A percentile compares a stretch with the other conserved stretches of the same genome.
These are phyloP conservation scores for Magnusiomyces ingens DNA, from an alignment of 1,139 yeast species.

Conservation along the genomic window DNA sequence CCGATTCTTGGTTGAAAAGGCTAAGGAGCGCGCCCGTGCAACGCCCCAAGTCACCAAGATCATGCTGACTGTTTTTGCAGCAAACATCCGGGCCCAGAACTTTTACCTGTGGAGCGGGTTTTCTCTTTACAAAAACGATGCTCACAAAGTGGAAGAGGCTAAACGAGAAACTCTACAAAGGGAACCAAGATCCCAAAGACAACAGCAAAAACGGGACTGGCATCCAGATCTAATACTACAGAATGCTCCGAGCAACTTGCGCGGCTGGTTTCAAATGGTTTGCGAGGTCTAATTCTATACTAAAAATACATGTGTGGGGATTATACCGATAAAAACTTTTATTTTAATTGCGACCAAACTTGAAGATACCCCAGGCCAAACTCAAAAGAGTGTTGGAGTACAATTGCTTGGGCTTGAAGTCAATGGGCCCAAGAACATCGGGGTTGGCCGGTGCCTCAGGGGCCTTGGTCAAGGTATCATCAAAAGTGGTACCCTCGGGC, in stretches of 20 bases:
- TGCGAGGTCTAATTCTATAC: too few relatives aligned
- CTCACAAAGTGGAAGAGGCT: not conserved
- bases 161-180: too few relatives aligned
- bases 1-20: conserved; percentile 30
- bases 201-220: too few relatives aligned
- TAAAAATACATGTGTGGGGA: too few relatives aligned
- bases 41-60: conserved; percentile 13
- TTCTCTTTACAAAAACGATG: conserved; percentile 7
- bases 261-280: too few relatives aligned
- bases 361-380: conserved; percentile 14
- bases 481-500: not conserved
- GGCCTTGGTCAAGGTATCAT: not conserved
- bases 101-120: conserved; percentile 26
- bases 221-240: too few relatives aligned
- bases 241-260: too few relatives aligned
- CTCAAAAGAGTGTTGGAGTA: conserved; percentile 7
- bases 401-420: conserved; percentile 7
- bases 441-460: not conserved
- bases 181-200: too few relatives aligned
- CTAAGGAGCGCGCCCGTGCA: conserved; percentile 11
- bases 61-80: conserved; percentile 27
- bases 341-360: conserved; percentile 9
- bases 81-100: conserved; percentile 24
- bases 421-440: conserved; percentile 1
- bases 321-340: not conserved